These are phyloP conservation scores for Paramecium bursaria DNA, from an alignment of 73 alveolate species.

Conservation along the genomic window DNA sequence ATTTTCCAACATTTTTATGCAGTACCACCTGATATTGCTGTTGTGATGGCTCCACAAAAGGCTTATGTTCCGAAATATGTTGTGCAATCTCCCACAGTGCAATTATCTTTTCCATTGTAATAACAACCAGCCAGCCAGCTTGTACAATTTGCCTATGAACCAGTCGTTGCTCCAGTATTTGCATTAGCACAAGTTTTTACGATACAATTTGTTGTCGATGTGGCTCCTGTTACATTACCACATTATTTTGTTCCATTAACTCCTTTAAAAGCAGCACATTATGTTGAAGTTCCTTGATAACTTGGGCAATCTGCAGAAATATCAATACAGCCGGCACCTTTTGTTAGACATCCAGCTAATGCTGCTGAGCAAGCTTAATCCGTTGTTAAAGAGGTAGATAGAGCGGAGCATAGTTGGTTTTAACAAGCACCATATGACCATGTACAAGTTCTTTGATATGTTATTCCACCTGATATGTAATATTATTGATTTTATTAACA, in stretches of 20 bases:
- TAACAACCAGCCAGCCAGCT: too few relatives aligned
- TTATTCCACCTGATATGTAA: too few relatives aligned
- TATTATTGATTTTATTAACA: too few relatives aligned
- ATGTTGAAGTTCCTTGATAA: neutral
- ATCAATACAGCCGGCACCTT: conserved; percentile 41
- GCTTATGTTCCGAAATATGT: too few relatives aligned
- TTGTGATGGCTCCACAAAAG: too few relatives aligned
- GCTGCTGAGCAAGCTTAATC: conserved; percentile 11
- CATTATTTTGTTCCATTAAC: neutral
- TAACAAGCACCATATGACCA: too few relatives aligned
- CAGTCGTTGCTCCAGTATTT: neutral
- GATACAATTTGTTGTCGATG: neutral
- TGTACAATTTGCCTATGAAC: too few relatives aligned
- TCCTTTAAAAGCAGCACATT: neutral
- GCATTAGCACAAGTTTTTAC: neutral
- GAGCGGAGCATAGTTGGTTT: too few relatives aligned
- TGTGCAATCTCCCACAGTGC: too few relatives aligned
- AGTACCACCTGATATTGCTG: too few relatives aligned
- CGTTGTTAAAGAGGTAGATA: neutral
- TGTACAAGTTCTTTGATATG: too few relatives aligned
- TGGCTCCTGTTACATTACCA: conserved; percentile 15
- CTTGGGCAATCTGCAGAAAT: neutral
- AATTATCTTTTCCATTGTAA: conserved; percentile 19
- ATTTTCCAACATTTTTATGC: too few relatives aligned
- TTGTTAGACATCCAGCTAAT: conserved; percentile 15